A percentile compares a stretch with the other conserved stretches of the same genome.
Evolutionary conservation across 495 filamentous ascomycete species (phyloP).

Genomic region (Podospora tetraspora): DNA sequence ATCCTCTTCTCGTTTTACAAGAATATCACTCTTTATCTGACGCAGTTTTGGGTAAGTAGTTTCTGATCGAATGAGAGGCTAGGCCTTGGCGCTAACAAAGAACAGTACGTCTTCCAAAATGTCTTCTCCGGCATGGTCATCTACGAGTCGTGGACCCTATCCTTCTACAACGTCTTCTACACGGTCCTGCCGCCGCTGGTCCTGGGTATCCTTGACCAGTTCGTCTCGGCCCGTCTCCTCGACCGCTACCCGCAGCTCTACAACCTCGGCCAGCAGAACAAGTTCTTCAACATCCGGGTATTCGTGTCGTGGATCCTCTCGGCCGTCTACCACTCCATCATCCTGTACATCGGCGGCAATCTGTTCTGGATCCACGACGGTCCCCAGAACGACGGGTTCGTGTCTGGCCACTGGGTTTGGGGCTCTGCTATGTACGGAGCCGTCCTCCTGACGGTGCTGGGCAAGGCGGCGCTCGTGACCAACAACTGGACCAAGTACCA

Average conservation of each 20-base stretch:
- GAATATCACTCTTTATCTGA: slow-evolving; percentile 97
- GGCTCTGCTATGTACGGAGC: slow-evolving; percentile 87
- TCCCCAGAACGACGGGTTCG: slow-evolving; percentile 64
- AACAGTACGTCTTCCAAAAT: slow-evolving; percentile 92
- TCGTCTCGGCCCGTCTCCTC: slow-evolving; percentile 90
- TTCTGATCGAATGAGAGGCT: background rate
- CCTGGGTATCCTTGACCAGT: slow-evolving; percentile 97
- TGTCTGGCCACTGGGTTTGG: slow-evolving; percentile 96
- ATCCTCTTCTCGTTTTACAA: slow-evolving; percentile 99
- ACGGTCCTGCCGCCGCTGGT: slow-evolving; percentile 90
- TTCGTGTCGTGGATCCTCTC: slow-evolving; percentile 91
- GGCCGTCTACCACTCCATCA: slow-evolving; percentile 91
- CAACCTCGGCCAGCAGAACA: slow-evolving; percentile 82
- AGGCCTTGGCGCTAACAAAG: slow-evolving; percentile 31
- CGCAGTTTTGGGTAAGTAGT: slow-evolving; percentile 86
- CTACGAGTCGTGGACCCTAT: slow-evolving; percentile 98
- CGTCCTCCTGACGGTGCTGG: slow-evolving; percentile 83
- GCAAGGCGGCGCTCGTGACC: slow-evolving; percentile 90
- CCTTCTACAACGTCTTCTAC: slow-evolving; percentile 99
- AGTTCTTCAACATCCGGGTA: slow-evolving; percentile 86
- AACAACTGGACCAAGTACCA: slow-evolving; percentile 99
- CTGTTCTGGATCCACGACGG: slow-evolving; percentile 77
- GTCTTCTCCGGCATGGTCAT: slow-evolving; percentile 97
- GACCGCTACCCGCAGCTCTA: slow-evolving; percentile 98
- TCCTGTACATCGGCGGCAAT: slow-evolving; percentile 81